Evolutionary conservation across 164 flowering plant species (phyloP).

Genomic region (Macadamia integrifolia): DNA sequence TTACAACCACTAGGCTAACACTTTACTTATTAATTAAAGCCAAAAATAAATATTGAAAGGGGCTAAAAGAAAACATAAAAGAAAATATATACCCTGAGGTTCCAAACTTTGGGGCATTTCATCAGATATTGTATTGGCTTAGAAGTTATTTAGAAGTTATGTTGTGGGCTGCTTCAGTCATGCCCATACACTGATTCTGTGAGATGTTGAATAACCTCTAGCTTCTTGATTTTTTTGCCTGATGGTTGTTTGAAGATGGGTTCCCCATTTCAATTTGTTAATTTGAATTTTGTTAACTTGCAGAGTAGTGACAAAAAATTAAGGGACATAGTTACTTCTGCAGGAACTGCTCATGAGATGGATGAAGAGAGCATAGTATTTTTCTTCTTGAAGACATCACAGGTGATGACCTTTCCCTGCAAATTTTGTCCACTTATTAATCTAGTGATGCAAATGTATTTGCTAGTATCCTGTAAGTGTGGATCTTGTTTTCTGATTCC

Average conservation of each 20-base stretch:
- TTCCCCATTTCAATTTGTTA: conserved; percentile 1
- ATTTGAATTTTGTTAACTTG: conserved; percentile 4
- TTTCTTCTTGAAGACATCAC: conserved; percentile 20
- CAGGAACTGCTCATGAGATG: conserved; percentile 18
- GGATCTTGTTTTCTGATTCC: conserved; percentile 3
- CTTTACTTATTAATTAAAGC: too few relatives aligned
- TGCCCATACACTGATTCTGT: background rate
- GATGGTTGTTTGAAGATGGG: background rate
- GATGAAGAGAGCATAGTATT: conserved; percentile 17
- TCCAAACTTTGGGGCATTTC: background rate
- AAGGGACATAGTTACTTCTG: conserved; percentile 20
- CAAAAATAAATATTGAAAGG: too few relatives aligned
- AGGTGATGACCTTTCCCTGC: conserved; percentile 13
- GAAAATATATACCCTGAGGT: too few relatives aligned
- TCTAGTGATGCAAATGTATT: too few relatives aligned
- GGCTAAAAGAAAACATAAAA: too few relatives aligned
- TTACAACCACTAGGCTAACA: too few relatives aligned
- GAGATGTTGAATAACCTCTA: background rate
- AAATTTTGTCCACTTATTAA: background rate
- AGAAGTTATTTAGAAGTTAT: conserved; percentile 3
- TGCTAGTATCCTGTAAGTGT: too few relatives aligned
- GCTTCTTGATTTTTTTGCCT: background rate
- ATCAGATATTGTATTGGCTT: background rate
- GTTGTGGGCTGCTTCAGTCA: background rate
- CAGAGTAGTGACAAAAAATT: conserved; percentile 18